Evolutionary conservation across 805 yeast species (phyloP), one percentile per base, ranked within the genome.

Genomic region (Candida palmyrensis): DNA sequence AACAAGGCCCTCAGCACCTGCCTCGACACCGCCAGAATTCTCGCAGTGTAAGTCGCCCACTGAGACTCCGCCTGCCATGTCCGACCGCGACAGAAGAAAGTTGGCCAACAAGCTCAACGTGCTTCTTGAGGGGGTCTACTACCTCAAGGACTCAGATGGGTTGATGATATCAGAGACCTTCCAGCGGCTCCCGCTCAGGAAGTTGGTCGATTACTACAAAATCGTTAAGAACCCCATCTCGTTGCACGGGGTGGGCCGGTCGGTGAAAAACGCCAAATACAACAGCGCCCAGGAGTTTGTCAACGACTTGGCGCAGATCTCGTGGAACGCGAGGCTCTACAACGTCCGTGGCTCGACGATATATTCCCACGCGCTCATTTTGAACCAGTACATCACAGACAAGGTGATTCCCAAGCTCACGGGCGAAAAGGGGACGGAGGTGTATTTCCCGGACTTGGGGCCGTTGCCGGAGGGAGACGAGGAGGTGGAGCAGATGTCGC

Each of bases 301-400:
- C 23, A 71, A 66, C 37, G 96, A 89, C 55, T 53, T 89, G 38
- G 86, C 82, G 1, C 94, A 85, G 55, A 82, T 90, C 33, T 74
- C 86, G 1, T 86, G 95, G 88, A 90, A 90, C 51, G 96, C 97
- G 3, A 75, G 85, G 39, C 74, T 80, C 29, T 90, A 81, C 57
- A 90, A 90, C 57, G 78, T 77, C 37, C 79, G 77, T 41, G 78
- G 71, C 10, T 76, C 88, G 1, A 63, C 64, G 12, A 81, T 83
- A 33, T 83, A 82, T 57, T 66, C 67, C 16, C 83, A 82, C 45
- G 96, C 88, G 3, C 63, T 68, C 13, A 62, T 77, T 15, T 55
- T 81, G 41, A 81, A 81, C 45, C 54, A 65, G 27, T 77, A 57
- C 49, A 51, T 81, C 29, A 58, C 54, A 35, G 65, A 68, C 6